Evolutionary conservation across 2,329 filamentous ascomycete genomes (phyloP).

Genomic region (Sarocladium brachiariae): DNA sequence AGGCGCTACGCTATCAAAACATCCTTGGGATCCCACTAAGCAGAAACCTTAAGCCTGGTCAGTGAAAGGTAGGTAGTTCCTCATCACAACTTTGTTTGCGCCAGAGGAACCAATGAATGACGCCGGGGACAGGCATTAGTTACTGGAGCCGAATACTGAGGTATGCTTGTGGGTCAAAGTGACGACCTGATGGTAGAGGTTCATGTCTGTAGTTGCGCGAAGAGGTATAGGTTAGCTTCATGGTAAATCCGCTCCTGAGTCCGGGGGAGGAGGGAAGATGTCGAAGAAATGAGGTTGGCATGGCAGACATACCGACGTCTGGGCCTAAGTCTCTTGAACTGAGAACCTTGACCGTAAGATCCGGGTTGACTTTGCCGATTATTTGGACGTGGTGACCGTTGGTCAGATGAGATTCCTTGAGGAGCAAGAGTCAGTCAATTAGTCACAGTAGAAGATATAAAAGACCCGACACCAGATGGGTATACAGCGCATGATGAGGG

Average conservation of each 20-base stretch:
- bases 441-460: not conserved
- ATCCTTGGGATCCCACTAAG: no score
- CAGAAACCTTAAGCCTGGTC: no score
- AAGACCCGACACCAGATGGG: not conserved
- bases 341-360: slow-evolving; percentile 65
- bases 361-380: slow-evolving; percentile 72
- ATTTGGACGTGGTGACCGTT: slow-evolving; percentile 67
- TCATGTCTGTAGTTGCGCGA: no score
- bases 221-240: no score
- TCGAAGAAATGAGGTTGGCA: no score
- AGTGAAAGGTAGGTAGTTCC: no score
- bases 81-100: no score
- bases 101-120: not conserved
- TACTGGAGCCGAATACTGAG: slow-evolving; percentile 53
- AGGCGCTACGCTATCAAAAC: no score
- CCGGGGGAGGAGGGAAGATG: no score
- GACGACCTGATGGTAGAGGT: slow-evolving; percentile 69
- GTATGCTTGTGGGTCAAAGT: slow-evolving; percentile 78
- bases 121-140: not conserved
- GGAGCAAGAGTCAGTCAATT: not conserved
- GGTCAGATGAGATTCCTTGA: slow-evolving; percentile 67
- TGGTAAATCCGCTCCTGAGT: no score
- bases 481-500: no score
- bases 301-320: slow-evolving; percentile 63
- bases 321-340: slow-evolving; percentile 63